phyloP scores from a whole-genome alignment of 805 yeast genomes.

The Metschnikowia noctiluminum region DNA sequence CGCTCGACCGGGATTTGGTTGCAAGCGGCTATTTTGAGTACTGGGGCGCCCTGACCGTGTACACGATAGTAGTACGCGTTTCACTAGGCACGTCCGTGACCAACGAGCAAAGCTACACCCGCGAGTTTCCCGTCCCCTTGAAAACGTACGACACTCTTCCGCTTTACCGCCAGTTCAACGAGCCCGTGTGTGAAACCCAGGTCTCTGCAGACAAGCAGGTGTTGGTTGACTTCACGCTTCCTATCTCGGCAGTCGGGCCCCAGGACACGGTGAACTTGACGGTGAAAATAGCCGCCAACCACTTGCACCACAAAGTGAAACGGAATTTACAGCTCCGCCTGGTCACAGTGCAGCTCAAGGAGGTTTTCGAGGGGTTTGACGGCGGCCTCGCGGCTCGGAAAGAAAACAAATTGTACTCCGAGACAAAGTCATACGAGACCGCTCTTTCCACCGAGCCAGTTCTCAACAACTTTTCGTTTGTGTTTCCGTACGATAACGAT shows the following conservation, averaged over 20 bases:
- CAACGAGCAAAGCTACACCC: constrained; percentile 30
- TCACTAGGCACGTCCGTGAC: constrained; percentile 28
- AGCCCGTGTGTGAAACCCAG: constrained; percentile 43
- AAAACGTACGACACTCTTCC: constrained; percentile 59
- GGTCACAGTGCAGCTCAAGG: constrained; percentile 48
- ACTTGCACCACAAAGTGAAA: constrained; percentile 26
- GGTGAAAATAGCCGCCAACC: constrained; percentile 41
- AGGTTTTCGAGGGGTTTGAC: constrained; percentile 52
- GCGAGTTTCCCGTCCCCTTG: constrained; percentile 48
- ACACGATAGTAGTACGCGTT: constrained; percentile 41
- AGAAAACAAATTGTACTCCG: constrained; percentile 39
- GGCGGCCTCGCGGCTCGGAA: constrained; percentile 48
- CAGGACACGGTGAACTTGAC: constrained; percentile 44
- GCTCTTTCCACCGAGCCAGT: constrained; percentile 28
- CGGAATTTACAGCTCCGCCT: constrained; percentile 40
- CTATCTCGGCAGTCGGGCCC: constrained; percentile 57
- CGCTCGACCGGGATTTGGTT: constrained; percentile 49
- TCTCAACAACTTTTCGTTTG: constrained; percentile 21
- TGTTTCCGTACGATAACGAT: constrained; percentile 36
- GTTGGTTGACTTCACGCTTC: constrained; percentile 43
- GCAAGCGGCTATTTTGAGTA: constrained; percentile 48
- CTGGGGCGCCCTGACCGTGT: constrained; percentile 49
- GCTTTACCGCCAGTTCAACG: constrained; percentile 51
- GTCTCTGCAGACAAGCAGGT: constrained; percentile 49
- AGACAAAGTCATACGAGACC: constrained; percentile 25